phyloP scores from a whole-genome alignment of 1,139 yeast species.

The Sugiyamaella paludigena region DNA sequence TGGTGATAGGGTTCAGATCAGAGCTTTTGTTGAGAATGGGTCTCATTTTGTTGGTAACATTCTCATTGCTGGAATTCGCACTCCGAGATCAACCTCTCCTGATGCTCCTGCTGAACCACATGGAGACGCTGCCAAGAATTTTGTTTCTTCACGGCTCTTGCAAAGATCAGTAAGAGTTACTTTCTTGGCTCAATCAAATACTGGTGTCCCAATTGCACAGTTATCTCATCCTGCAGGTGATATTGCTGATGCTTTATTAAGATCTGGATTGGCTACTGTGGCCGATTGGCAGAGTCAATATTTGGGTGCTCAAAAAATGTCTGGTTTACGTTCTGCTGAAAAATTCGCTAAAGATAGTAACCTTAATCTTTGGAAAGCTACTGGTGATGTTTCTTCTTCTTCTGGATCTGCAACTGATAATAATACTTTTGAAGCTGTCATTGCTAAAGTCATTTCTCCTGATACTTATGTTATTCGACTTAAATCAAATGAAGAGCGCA shows the following conservation, averaged over 20 bases:
- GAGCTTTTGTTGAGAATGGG: constrained; percentile 50
- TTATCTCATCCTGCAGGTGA: constrained; percentile 71
- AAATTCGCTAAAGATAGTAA: constrained; percentile 61
- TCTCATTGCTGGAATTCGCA: constrained; percentile 67
- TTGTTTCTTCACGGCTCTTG: constrained; percentile 64
- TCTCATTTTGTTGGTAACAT: constrained; percentile 53
- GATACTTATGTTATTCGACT: constrained; percentile 61
- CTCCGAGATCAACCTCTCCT: constrained; percentile 64
- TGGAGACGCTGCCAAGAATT: constrained; percentile 65
- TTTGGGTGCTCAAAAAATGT: constrained; percentile 66
- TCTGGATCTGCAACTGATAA: constrained; percentile 11
- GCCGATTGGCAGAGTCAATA: constrained; percentile 81
- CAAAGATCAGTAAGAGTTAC: constrained; percentile 60
- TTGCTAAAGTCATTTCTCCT: constrained; percentile 61
- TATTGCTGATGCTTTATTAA: constrained; percentile 65
- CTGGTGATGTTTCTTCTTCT: constrained; percentile 25
- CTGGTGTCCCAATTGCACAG: constrained; percentile 58
- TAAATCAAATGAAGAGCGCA: constrained; percentile 41
- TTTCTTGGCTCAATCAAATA: constrained; percentile 52
- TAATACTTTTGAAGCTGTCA: constrained; percentile 50
- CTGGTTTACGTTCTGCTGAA: constrained; percentile 62
- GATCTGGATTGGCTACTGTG: constrained; percentile 68
- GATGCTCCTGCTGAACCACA: constrained; percentile 41
- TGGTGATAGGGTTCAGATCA: constrained; percentile 70
- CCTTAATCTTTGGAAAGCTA: constrained; percentile 58